These are phyloP conservation scores for Colletotrichum echinochloae DNA, from an alignment of 2,329 filamentous ascomycete genomes.

Conservation along the genomic window DNA sequence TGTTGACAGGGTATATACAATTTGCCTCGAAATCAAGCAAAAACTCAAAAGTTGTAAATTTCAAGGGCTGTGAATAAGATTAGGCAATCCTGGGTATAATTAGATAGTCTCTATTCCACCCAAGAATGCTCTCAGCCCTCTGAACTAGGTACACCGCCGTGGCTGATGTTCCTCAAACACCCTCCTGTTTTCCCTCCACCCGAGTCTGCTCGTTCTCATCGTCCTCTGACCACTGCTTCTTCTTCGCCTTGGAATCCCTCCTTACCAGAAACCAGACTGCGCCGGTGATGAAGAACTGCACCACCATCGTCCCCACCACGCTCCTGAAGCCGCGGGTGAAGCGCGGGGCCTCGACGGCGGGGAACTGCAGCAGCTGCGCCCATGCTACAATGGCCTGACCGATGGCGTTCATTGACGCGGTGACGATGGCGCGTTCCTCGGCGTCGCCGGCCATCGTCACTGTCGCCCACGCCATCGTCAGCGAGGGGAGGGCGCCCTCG, in stretches of 20 bases:
- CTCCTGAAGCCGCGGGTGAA: constrained; percentile 49
- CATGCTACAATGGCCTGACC: constrained; percentile 56
- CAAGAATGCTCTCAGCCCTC: background rate
- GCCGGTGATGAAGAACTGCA: constrained; percentile 46
- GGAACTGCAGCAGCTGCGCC: constrained; percentile 54
- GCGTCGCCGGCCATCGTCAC: constrained; percentile 53
- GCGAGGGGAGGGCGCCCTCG: constrained; percentile 49
- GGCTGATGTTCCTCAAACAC: background rate
- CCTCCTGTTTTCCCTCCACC: constrained; percentile 3
- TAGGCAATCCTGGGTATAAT: too few relatives aligned
- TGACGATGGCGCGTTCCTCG: constrained; percentile 56
- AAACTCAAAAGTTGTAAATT: background rate
- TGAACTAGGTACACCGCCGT: background rate
- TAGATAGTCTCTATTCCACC: too few relatives aligned
- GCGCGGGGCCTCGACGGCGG: constrained; percentile 50
- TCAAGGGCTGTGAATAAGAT: too few relatives aligned
- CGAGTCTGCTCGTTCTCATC: background rate
- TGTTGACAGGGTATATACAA: too few relatives aligned
- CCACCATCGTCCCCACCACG: constrained; percentile 49
- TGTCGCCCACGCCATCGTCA: constrained; percentile 56
- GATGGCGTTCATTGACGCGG: constrained; percentile 57
- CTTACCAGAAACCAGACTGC: constrained; percentile 26
- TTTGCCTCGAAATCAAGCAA: background rate
- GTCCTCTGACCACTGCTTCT: background rate
- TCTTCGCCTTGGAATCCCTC: constrained; percentile 16